Evolutionary conservation across 768 basidiomycete species (phyloP).

Genomic region (Termitomyces bulborhizus): DNA sequence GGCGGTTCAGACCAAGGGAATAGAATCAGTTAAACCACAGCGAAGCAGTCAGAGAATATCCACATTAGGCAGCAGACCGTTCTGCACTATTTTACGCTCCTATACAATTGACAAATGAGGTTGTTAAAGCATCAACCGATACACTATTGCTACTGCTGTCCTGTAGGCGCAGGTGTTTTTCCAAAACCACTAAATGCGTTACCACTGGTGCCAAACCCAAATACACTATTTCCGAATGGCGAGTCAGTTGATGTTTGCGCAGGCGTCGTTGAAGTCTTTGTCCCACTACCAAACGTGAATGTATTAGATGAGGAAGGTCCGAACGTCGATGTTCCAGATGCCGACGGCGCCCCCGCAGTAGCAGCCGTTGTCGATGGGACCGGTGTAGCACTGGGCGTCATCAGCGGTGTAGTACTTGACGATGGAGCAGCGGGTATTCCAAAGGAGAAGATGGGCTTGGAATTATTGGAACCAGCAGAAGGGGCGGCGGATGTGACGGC

Average conservation of each 20-base stretch:
- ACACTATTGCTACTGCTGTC: conserved; percentile 22
- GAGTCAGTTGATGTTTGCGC: conserved; percentile 11
- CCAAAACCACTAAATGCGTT: conserved; percentile 14
- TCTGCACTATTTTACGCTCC: conserved; percentile 13
- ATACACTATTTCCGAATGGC: conserved; percentile 19
- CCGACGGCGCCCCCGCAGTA: background rate
- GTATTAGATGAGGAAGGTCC: conserved; percentile 1
- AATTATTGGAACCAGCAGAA: background rate
- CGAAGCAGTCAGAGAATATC: background rate
- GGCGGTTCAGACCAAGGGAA: background rate
- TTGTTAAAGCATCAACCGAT: background rate
- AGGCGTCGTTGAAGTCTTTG: conserved; percentile 16
- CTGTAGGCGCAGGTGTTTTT: conserved; percentile 12
- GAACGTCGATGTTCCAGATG: conserved; percentile 6
- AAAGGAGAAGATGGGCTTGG: conserved; percentile 13
- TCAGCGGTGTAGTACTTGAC: conserved; percentile 1
- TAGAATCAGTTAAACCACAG: background rate
- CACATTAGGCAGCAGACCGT: background rate
- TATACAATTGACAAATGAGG: conserved; percentile 3
- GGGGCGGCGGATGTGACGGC: background rate
- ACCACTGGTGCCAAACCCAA: conserved; percentile 24
- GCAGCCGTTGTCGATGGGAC: conserved; percentile 2
- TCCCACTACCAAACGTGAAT: conserved; percentile 6
- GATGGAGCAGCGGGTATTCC: background rate
- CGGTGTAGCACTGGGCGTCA: conserved; percentile 5